Evolutionary conservation across 73 alveolate genomes (phyloP).

Genomic region (Uronychia setigera): DNA sequence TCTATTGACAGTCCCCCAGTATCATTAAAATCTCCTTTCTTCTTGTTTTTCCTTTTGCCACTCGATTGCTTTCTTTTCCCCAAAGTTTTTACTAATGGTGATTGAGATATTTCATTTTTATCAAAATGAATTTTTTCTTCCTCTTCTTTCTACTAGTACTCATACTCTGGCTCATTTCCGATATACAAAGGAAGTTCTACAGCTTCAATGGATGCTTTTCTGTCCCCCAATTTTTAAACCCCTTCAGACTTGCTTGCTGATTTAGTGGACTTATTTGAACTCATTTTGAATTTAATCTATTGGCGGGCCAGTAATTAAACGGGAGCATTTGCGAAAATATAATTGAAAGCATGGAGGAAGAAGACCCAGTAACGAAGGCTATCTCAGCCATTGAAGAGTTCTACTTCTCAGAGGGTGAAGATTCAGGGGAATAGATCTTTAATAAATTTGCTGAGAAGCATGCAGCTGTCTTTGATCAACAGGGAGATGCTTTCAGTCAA

Average conservation of each 20-base stretch:
- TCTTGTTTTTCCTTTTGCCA: not conserved
- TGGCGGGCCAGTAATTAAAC: no score
- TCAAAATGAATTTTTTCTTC: no score
- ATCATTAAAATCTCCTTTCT: not conserved
- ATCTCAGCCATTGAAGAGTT: conserved; percentile 55
- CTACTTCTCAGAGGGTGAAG: conserved; percentile 63
- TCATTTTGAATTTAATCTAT: no score
- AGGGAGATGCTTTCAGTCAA: conserved; percentile 18
- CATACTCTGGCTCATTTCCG: no score
- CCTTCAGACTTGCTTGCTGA: no score
- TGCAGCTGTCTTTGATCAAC: conserved; percentile 36
- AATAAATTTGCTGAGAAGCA: conserved; percentile 59
- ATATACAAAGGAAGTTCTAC: no score
- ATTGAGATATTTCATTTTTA: no score
- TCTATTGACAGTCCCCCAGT: not conserved
- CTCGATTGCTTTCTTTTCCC: not conserved
- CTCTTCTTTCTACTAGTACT: no score
- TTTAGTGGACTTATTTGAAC: no score
- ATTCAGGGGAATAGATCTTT: conserved; percentile 58
- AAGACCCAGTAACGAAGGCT: conserved; percentile 23
- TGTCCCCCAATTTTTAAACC: no score
- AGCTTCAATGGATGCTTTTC: no score
- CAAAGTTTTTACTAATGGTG: not conserved
- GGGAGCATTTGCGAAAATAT: no score
- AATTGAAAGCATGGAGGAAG: conserved; percentile 19